A percentile compares a stretch with the other conserved stretches of the same genome.
These are phyloP conservation scores for Phialocephala subalpina DNA, from an alignment of 2,329 filamentous ascomycete species.

Conservation along the genomic window DNA sequence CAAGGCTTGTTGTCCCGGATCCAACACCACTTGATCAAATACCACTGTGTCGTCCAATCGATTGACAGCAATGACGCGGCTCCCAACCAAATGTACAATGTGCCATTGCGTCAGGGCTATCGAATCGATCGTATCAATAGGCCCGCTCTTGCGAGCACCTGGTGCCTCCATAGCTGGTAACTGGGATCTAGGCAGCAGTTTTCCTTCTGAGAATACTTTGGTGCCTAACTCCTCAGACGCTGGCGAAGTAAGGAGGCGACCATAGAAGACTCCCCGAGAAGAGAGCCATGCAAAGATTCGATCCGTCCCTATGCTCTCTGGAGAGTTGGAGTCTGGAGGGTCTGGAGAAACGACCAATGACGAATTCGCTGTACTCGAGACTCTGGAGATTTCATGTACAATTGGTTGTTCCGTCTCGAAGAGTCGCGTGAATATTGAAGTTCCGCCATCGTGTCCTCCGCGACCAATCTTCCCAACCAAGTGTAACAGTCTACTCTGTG, in stretches of 20 bases:
- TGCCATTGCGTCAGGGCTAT: constrained; percentile 95
- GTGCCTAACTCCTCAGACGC: constrained; percentile 71
- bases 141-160: constrained; percentile 68
- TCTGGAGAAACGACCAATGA: constrained; percentile 81
- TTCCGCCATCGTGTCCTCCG: constrained; percentile 77
- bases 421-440: constrained; percentile 84
- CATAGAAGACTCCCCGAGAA: constrained; percentile 86
- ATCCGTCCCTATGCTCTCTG: constrained; percentile 68
- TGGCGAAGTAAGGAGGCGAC: constrained; percentile 73
- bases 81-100: constrained; percentile 82
- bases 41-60: constrained; percentile 85
- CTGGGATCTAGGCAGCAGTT: constrained; percentile 76
- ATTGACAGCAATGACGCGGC: constrained; percentile 84
- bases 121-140: constrained; percentile 77
- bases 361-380: constrained; percentile 67
- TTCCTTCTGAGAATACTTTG: constrained; percentile 81
- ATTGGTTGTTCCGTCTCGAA: constrained; percentile 88
- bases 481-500: constrained; percentile 80
- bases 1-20: constrained; percentile 80
- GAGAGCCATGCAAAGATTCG: constrained; percentile 91
- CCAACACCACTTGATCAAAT: constrained; percentile 87
- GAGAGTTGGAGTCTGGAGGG: constrained; percentile 59
- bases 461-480: constrained; percentile 80
- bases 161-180: constrained; percentile 73
- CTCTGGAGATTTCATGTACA: constrained; percentile 73